Conservation (phyloP, 805 yeast genomes). For the Isabelozyma heimii region DNA sequence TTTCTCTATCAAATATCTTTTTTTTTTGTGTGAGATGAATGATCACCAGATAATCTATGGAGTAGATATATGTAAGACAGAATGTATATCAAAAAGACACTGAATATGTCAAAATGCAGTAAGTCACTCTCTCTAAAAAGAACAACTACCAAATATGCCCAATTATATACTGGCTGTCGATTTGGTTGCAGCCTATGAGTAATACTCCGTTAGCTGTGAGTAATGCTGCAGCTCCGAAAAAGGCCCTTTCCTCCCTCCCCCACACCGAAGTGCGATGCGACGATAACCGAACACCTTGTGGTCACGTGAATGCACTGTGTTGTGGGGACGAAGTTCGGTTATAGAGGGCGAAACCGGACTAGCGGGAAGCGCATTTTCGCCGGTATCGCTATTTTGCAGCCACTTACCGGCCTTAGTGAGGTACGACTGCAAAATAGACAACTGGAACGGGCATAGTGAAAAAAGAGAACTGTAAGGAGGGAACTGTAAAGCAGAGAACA, state of each 20-base stretch:
- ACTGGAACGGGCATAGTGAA: no score
- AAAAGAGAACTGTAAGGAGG: no score
- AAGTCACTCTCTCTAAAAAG: no score
- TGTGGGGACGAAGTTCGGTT: neutral
- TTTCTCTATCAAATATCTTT: neutral
- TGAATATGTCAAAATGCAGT: neutral
- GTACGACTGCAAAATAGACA: no score
- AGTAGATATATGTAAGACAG: neutral
- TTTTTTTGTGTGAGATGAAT: neutral
- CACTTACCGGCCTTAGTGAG: neutral
- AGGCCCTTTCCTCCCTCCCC: neutral
- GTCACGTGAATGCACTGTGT: neutral
- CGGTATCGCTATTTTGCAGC: neutral
- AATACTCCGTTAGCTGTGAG: neutral
- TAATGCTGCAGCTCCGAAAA: neutral
- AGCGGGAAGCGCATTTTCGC: neutral
- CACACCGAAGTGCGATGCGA: neutral
- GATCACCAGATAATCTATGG: neutral
- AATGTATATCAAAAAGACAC: neutral
- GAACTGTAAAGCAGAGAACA: no score
- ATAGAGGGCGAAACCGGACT: neutral
- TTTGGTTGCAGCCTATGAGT: neutral
- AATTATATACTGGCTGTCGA: neutral
- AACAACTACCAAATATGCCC: neutral
- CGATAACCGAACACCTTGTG: neutral